A percentile compares a stretch with the other conserved stretches of the same genome.
These are phyloP conservation scores for Gleditsia sinensis DNA, from an alignment of 306 rosid genomes.

Conservation along the genomic window DNA sequence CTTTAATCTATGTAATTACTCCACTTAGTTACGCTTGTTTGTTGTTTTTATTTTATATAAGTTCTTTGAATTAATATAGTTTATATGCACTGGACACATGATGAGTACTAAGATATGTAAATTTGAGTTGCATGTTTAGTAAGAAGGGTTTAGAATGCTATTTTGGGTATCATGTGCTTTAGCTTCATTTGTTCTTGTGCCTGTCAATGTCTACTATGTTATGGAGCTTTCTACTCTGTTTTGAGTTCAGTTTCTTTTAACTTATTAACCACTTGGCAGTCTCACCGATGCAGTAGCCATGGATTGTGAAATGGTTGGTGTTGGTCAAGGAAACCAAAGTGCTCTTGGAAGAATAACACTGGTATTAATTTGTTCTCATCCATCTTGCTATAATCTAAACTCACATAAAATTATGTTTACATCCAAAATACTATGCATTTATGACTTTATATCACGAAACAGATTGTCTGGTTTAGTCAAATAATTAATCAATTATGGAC, in stretches of 20 bases:
- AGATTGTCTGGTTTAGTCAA: not conserved
- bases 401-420: not conserved
- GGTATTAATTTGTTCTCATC: conserved; percentile 55
- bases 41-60: not conserved
- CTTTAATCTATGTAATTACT: too few species aligned
- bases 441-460: conserved; percentile 9
- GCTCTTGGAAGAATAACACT: conserved; percentile 90
- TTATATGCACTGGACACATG: not conserved
- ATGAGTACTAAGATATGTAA: not conserved
- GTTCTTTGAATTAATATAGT: not conserved
- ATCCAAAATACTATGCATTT: not conserved
- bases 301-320: conserved; percentile 99
- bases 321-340: conserved; percentile 86
- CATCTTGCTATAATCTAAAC: conserved; percentile 8
- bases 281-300: conserved; percentile 84
- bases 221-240: conserved; percentile 19
- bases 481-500: not conserved
- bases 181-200: not conserved
- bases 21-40: too few species aligned
- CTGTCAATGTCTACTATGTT: not conserved
- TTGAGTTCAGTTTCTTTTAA: conserved; percentile 19
- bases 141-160: not conserved
- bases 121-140: not conserved
- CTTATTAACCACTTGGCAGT: conserved; percentile 62
- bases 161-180: not conserved